phyloP scores from a whole-genome alignment of 805 yeast species.

The Candida stauntonica region DNA sequence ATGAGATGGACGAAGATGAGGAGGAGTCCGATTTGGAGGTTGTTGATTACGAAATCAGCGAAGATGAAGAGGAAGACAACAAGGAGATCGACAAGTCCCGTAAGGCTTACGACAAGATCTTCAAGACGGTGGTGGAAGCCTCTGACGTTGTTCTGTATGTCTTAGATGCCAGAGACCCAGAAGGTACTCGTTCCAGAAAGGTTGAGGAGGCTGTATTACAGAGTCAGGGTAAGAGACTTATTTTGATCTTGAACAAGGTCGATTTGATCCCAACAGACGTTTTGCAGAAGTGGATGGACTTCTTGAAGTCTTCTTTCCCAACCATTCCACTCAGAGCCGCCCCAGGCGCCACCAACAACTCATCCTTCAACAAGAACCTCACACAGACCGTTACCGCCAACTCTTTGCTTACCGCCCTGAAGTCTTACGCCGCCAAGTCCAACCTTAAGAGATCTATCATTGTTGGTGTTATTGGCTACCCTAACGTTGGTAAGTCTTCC shows the following conservation, averaged over 20 bases:
- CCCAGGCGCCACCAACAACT: constrained; percentile 63
- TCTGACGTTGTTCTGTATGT: constrained; percentile 90
- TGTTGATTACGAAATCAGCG: constrained; percentile 44
- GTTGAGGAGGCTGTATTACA: constrained; percentile 87
- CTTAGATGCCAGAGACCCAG: constrained; percentile 97
- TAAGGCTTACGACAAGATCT: constrained; percentile 90
- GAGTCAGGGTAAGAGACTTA: constrained; percentile 76
- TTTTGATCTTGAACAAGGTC: constrained; percentile 83
- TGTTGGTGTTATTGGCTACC: constrained; percentile 96
- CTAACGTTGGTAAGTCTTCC: constrained; percentile 95
- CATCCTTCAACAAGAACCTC: constrained; percentile 68
- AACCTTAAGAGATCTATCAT: constrained; percentile 84
- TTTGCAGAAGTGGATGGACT: constrained; percentile 77
- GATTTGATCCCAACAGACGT: constrained; percentile 87
- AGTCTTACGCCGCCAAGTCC: constrained; percentile 77
- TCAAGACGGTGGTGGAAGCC: constrained; percentile 88
- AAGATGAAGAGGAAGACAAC: constrained; percentile 39
- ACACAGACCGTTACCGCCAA: constrained; percentile 69
- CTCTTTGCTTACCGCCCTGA: constrained; percentile 72
- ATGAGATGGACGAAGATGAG: constrained; percentile 41
- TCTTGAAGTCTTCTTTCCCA: constrained; percentile 80
- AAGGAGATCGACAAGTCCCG: constrained; percentile 66
- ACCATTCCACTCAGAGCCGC: constrained; percentile 86
- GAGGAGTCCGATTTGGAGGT: constrained; percentile 43
- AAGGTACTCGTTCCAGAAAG: constrained; percentile 84